Conservation (phyloP, 495 filamentous ascomycete species). For the Lasiosphaeria ovina region DNA sequence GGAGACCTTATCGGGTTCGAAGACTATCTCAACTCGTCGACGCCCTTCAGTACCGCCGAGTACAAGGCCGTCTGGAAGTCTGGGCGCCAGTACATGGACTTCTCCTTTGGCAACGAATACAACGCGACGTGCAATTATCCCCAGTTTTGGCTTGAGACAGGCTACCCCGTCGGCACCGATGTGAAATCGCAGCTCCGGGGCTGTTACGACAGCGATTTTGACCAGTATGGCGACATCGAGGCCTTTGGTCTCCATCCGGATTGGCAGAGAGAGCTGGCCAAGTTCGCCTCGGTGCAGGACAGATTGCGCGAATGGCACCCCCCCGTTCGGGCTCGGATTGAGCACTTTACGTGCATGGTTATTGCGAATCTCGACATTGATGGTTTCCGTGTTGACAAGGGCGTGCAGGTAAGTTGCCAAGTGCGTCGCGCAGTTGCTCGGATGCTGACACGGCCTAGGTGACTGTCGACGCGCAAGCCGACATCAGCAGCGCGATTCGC, state of each 20-base stretch:
- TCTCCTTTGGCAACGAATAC: slow-evolving; percentile 52
- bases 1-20: slow-evolving; percentile 66
- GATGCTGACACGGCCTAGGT: slow-evolving; percentile 29
- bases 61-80: slow-evolving; percentile 58
- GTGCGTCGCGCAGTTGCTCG: not conserved
- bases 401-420: slow-evolving; percentile 46
- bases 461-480: slow-evolving; percentile 60
- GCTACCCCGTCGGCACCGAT: slow-evolving; percentile 22
- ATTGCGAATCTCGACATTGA: slow-evolving; percentile 64
- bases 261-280: slow-evolving; percentile 63
- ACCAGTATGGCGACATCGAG: slow-evolving; percentile 66
- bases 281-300: slow-evolving; percentile 72
- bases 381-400: slow-evolving; percentile 68
- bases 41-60: slow-evolving; percentile 55
- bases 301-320: slow-evolving; percentile 68
- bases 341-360: slow-evolving; percentile 63
- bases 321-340: slow-evolving; percentile 55
- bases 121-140: slow-evolving; percentile 58
- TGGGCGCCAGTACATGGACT: slow-evolving; percentile 59
- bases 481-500: slow-evolving; percentile 48
- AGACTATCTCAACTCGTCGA: slow-evolving; percentile 59
- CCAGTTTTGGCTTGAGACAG: slow-evolving; percentile 62
- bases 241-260: slow-evolving; percentile 68
- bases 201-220: slow-evolving; percentile 69
- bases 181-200: slow-evolving; percentile 47